Percentiles rank a stretch among this genome's conserved stretches.
Conservation (phyloP, 108 stramenopile species). For the Pseudonitzschia delicatissima region DNA sequence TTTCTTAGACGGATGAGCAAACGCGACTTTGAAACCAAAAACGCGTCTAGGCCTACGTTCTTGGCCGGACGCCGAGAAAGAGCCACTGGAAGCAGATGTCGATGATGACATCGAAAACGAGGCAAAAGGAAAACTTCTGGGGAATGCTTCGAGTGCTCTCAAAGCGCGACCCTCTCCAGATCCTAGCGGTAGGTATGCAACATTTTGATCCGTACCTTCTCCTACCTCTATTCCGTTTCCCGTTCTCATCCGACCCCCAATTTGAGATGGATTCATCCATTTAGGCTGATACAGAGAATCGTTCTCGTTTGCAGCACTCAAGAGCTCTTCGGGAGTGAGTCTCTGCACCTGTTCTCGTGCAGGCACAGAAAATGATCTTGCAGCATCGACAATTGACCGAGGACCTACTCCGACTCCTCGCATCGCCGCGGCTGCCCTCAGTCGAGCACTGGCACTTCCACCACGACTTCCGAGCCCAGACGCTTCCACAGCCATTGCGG, state of each 20-base stretch:
- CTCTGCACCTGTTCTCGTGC: conserved; percentile 1
- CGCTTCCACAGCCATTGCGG: conserved; percentile 26
- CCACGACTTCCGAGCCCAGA: conserved; percentile 16
- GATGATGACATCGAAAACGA: conserved; percentile 3
- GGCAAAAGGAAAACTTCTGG: conserved; percentile 16
- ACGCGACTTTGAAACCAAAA: conserved; percentile 44
- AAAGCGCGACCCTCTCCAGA: conserved; percentile 38
- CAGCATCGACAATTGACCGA: conserved; percentile 8
- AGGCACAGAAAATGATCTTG: conserved; percentile 8
- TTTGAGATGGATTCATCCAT: conserved; percentile 32
- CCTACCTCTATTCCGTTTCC: conserved; percentile 33
- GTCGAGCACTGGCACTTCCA: conserved; percentile 6
- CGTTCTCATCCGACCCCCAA: conserved; percentile 14
- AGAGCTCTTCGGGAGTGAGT: conserved; percentile 26
- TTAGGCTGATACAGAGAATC: conserved; percentile 30
- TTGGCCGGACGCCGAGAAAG: background rate
- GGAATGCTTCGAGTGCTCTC: conserved; percentile 25
- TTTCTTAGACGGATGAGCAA: conserved; percentile 34
- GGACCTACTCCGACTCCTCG: background rate
- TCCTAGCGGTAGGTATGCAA: conserved; percentile 34
- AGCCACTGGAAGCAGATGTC: background rate
- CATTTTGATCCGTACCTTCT: conserved; percentile 11
- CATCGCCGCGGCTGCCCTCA: background rate
- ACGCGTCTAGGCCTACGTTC: conserved; percentile 13
- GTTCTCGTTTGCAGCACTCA: conserved; percentile 29